Conservation (phyloP, 2,329 filamentous ascomycete species). For the Colletotrichum ledebouriae region DNA sequence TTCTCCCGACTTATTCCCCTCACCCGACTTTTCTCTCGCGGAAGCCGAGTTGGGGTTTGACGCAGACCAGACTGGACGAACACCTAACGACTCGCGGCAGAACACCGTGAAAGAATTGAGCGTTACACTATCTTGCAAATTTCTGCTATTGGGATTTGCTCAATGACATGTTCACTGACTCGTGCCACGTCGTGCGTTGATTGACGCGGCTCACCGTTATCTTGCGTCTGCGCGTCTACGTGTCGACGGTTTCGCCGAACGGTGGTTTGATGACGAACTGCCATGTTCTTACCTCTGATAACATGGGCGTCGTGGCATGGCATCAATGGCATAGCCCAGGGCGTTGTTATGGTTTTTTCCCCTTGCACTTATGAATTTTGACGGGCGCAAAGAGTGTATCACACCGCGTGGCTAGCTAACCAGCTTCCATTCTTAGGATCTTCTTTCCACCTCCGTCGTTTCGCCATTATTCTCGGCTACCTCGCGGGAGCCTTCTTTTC, state of each 20-base stretch:
- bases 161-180: conserved; percentile 29
- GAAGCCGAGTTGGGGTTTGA: not conserved
- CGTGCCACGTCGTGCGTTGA: conserved; percentile 35
- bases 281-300: not conserved
- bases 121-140: not conserved
- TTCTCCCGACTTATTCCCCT: not conserved
- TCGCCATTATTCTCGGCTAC: conserved; percentile 40
- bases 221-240: conserved; percentile 8
- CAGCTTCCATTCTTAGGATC: conserved; percentile 2
- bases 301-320: not conserved
- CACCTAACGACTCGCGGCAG: conserved; percentile 19
- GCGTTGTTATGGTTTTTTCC: conserved; percentile 5
- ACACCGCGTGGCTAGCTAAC: conserved; percentile 1
- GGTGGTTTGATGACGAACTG: not conserved
- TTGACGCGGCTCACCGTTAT: conserved; percentile 19
- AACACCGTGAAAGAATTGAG: not conserved
- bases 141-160: not conserved
- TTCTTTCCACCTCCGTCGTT: conserved; percentile 12
- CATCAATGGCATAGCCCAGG: not conserved
- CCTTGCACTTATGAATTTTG: not conserved
- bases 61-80: conserved; percentile 9
- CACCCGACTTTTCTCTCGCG: conserved; percentile 3
- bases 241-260: not conserved
- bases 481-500: conserved; percentile 20
- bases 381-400: conserved; percentile 23